Conservation (phyloP, 2,329 filamentous ascomycete genomes). For the Gaeumannomyces sp. region DNA sequence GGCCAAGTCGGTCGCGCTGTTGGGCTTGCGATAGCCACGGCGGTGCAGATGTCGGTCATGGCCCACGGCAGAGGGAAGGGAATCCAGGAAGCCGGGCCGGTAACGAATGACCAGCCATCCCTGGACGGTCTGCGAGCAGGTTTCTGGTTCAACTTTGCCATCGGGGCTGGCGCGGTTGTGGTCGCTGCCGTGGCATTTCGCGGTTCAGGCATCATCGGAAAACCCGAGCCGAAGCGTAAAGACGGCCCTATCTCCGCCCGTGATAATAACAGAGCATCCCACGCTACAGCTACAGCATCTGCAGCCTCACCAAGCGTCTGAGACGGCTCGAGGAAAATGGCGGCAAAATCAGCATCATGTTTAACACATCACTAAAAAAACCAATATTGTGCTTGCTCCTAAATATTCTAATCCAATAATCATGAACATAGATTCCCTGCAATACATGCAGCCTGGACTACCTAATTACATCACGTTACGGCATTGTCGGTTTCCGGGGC, state of each 20-base stretch:
- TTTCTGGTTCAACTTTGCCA: constrained; percentile 46
- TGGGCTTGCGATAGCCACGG: constrained; percentile 59
- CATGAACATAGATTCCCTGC: too few relatives aligned
- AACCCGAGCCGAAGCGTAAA: background rate
- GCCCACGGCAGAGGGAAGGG: constrained; percentile 37
- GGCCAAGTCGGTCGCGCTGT: constrained; percentile 60
- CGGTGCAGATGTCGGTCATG: constrained; percentile 57
- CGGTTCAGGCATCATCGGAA: constrained; percentile 45
- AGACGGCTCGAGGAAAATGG: too few relatives aligned
- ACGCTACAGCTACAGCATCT: background rate
- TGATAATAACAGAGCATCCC: background rate
- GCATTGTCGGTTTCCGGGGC: too few relatives aligned
- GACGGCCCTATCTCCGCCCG: background rate
- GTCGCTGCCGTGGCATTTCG: constrained; percentile 44
- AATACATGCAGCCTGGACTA: too few relatives aligned
- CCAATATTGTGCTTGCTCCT: too few relatives aligned
- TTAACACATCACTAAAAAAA: too few relatives aligned
- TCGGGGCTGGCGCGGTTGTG: constrained; percentile 35
- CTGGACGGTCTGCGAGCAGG: constrained; percentile 42
- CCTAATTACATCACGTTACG: too few relatives aligned
- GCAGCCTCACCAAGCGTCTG: background rate
- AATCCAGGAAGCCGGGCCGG: constrained; percentile 37
- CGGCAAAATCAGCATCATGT: too few relatives aligned
- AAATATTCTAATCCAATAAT: too few relatives aligned
- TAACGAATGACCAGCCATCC: constrained; percentile 40